These are phyloP conservation scores for Dryadomyces quercivorus DNA, from an alignment of 2,329 filamentous ascomycete species.

Conservation along the genomic window DNA sequence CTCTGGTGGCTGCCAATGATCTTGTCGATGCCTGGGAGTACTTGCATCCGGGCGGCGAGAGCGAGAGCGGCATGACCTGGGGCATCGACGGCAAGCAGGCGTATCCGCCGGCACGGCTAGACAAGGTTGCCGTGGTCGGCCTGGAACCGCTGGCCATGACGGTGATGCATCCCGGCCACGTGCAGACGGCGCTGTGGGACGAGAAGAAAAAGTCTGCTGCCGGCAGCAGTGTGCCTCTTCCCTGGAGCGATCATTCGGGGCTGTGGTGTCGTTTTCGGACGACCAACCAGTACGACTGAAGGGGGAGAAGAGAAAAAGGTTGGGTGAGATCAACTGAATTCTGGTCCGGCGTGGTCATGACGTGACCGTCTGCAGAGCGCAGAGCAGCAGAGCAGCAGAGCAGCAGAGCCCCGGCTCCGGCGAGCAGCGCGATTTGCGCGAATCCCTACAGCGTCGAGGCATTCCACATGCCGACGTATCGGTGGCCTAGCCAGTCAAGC, in stretches of 20 bases:
- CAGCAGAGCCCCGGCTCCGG: no score
- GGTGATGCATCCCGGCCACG: constrained; percentile 9
- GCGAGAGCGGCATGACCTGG: constrained; percentile 24
- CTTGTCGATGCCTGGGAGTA: constrained; percentile 23
- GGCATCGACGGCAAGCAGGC: constrained; percentile 19
- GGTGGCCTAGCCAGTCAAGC: neutral
- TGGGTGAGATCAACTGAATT: no score
- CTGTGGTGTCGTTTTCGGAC: constrained; percentile 6
- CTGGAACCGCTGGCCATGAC: constrained; percentile 13
- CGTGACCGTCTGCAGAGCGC: no score
- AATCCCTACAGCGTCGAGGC: neutral
- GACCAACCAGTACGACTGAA: neutral
- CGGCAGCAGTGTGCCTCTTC: neutral
- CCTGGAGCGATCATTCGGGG: constrained; percentile 12
- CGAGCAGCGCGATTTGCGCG: no score
- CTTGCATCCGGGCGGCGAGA: constrained; percentile 16
- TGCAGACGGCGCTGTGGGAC: neutral
- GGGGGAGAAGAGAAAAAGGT: neutral
- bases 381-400: neutral
- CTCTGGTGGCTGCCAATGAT: constrained; percentile 18
- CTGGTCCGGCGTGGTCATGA: no score
- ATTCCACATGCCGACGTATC: neutral
- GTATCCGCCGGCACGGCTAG: constrained; percentile 22
- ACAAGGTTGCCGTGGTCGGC: constrained; percentile 22
- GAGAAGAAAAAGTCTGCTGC: neutral